Conservation (phyloP, 2,329 filamentous ascomycete species). For the Colletotrichum acutatum region DNA sequence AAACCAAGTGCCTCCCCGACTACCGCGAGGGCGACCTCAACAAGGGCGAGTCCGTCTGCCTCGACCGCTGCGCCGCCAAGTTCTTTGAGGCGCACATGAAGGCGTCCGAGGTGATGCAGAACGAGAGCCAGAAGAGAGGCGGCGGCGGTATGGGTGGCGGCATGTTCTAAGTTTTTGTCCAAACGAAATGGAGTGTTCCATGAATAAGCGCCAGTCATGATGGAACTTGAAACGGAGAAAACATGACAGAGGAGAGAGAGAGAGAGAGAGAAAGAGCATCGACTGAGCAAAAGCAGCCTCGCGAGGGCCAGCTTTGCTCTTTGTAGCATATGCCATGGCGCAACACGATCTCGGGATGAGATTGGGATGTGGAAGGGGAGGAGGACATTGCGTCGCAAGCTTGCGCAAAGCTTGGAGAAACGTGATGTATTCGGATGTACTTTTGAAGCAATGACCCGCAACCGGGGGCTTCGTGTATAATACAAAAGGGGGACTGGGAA, state of each 20-base stretch:
- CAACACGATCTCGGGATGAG: background rate
- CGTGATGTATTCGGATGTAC: background rate
- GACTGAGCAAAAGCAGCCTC: background rate
- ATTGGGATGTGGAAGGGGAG: background rate
- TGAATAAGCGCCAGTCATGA: background rate
- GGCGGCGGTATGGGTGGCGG: slow-evolving; percentile 62
- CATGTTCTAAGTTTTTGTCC: slow-evolving; percentile 47
- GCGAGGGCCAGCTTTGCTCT: background rate
- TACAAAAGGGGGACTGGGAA: background rate
- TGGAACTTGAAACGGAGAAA: background rate
- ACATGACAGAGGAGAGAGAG: background rate
- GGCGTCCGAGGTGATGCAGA: slow-evolving; percentile 96
- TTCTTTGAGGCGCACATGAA: slow-evolving; percentile 99
- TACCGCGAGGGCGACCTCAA: slow-evolving; percentile 98
- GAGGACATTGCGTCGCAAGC: background rate
- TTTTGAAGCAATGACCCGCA: slow-evolving; percentile 1
- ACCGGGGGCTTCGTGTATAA: slow-evolving; percentile 12
- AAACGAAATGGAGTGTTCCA: background rate
- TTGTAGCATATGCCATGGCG: background rate
- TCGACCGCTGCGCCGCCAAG: slow-evolving; percentile 96
- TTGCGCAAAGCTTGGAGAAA: background rate
- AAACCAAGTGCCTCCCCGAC: slow-evolving; percentile 93
- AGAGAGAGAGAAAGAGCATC: background rate
- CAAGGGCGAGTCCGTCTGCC: slow-evolving; percentile 98
- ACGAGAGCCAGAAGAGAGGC: slow-evolving; percentile 78